phyloP scores from a whole-genome alignment of 164 flowering plant genomes.

The Dillenia suffruticosa region DNA sequence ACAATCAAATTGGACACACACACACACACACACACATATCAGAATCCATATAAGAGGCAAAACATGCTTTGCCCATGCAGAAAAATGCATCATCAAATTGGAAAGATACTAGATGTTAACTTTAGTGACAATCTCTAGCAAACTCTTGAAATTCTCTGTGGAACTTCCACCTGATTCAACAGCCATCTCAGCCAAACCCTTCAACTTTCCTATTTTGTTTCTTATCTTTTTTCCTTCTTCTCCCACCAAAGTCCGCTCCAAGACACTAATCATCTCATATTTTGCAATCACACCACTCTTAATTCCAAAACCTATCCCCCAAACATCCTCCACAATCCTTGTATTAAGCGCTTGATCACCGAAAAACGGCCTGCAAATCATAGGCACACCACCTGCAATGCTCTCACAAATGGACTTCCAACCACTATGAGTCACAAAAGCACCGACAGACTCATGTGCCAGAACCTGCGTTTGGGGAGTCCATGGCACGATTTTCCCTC shows the following conservation, averaged over 20 bases:
- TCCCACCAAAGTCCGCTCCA: constrained; percentile 17
- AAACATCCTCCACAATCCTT: constrained; percentile 19
- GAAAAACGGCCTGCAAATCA: constrained; percentile 15
- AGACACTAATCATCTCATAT: constrained; percentile 6
- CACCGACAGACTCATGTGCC: constrained; percentile 26
- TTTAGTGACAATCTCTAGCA: neutral
- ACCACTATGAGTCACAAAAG: constrained; percentile 39
- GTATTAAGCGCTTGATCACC: constrained; percentile 11
- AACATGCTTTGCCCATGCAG: too few relatives aligned
- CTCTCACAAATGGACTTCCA: constrained; percentile 37
- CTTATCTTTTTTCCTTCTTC: constrained; percentile 30
- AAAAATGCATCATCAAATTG: too few relatives aligned
- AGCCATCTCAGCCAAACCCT: constrained; percentile 19
- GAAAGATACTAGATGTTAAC: too few relatives aligned
- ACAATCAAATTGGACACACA: too few relatives aligned
- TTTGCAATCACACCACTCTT: constrained; percentile 26
- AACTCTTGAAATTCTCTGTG: constrained; percentile 11
- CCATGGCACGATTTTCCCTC: constrained; percentile 39
- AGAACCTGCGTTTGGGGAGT: constrained; percentile 37
- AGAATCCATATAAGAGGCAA: too few relatives aligned
- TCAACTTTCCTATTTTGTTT: constrained; percentile 10
- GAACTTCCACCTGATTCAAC: constrained; percentile 27
- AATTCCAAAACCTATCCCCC: constrained; percentile 32
- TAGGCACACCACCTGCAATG: constrained; percentile 11
- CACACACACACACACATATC: too few relatives aligned